Base-by-base conservation (phyloP, 805 yeast species). In the Wickerhamomyces canadensis region DNA sequence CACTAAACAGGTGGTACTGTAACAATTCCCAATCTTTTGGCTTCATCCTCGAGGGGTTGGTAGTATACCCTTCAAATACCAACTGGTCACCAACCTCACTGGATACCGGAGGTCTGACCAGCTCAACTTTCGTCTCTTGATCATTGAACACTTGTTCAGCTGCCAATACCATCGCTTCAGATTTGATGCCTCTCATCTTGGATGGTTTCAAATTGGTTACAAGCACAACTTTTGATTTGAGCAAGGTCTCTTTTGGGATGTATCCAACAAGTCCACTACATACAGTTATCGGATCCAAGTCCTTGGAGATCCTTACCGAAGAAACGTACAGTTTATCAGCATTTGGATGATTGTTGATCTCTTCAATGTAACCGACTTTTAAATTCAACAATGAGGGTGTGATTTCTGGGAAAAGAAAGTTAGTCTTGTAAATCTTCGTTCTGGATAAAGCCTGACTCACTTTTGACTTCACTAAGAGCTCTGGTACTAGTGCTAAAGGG, bases 141-240 rank as follows among this genome's bases (percentile, higher is more conserved):
- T 45, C 57, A 6, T 27, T 38, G 0, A 36, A 25, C 12, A n/a
- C n/a, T n/a, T 41, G 54, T 23, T 62, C 73, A 2, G 84, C 78
- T n/a, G 85, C 84, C 16, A 80, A 50, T 1, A 80, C 49, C 86
- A 80, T 80, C 0, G 82, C 84, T 44, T 78, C 75, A 2, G 84
- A 77, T 28, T 50, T 53, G 16, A 72, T 68, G 1, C 86, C 86
- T 43, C 85, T 60, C 72, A 80, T 71, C 51, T 77, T 78, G 10
- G 77, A 66, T 4, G 78, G 72, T 47, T 78, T 80, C 54, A 80
- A 55, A 48, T 80, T 80, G 6, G 71, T 66, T 16, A 78, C 62
- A 3, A 80, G 61, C 1, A 78, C 77, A 3, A 79, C 80, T 18
- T 60, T 49, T 5, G 61, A 55, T 21, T 60, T 49, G 4, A 59